Conservation (phyloP, 495 filamentous ascomycete species). For the Penicillium dipodomyicola region DNA sequence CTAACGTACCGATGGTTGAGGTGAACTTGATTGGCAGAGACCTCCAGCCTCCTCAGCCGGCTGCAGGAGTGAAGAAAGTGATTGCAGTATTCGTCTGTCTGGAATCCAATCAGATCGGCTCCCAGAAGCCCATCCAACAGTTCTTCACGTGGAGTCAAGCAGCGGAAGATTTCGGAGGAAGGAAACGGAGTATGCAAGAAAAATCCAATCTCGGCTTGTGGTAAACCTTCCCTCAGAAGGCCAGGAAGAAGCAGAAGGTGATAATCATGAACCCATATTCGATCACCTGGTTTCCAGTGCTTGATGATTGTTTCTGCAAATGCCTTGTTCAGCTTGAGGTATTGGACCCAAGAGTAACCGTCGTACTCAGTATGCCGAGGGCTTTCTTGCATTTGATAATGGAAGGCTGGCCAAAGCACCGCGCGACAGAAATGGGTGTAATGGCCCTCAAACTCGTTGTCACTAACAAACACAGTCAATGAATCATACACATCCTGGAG, state of each 20-base stretch:
- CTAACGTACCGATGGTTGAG: slow-evolving; percentile 81
- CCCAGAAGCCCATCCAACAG: slow-evolving; percentile 84
- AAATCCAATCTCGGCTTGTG: slow-evolving; percentile 85
- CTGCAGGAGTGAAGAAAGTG: slow-evolving; percentile 92
- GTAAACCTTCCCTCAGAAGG: slow-evolving; percentile 74
- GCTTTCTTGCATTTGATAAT: slow-evolving; percentile 91
- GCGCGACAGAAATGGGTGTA: slow-evolving; percentile 88
- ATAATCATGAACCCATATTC: slow-evolving; percentile 91
- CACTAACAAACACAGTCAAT: slow-evolving; percentile 72
- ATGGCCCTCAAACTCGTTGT: slow-evolving; percentile 83
- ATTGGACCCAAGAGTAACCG: slow-evolving; percentile 92
- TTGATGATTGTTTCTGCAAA: slow-evolving; percentile 81
- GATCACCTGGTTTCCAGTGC: slow-evolving; percentile 81
- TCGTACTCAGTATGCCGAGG: slow-evolving; percentile 93
- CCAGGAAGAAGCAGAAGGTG: slow-evolving; percentile 77
- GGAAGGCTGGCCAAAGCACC: slow-evolving; percentile 82
- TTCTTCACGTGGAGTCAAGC: slow-evolving; percentile 71
- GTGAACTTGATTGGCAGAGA: slow-evolving; percentile 73
- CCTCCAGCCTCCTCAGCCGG: slow-evolving; percentile 74
- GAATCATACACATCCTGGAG: slow-evolving; percentile 73
- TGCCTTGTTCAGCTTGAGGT: slow-evolving; percentile 78
- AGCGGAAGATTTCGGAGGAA: slow-evolving; percentile 87
- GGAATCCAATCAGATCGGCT: slow-evolving; percentile 85
- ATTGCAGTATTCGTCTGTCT: slow-evolving; percentile 84
- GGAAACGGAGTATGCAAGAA: slow-evolving; percentile 90